Base-by-base conservation (phyloP, 2,329 filamentous ascomycete genomes). In the Fusarium sp. region DNA sequence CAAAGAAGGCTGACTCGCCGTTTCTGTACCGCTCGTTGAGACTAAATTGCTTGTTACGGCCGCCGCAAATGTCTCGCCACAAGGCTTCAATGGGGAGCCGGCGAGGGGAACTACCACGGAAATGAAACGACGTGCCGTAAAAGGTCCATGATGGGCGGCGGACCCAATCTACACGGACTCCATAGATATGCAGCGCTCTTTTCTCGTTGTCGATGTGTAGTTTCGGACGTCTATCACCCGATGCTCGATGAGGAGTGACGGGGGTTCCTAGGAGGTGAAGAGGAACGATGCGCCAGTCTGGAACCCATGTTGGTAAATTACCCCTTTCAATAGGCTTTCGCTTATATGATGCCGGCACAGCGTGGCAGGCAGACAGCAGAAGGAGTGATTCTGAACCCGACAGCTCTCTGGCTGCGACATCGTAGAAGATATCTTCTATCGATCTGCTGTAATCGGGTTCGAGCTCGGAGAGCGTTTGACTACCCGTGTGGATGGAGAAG, bases 291-390 rank as follows among this genome's bases (percentile, higher is more conserved):
- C 78, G 74, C 80, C 80, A 82, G 71, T 82, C 80, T 1, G 80
- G 80, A 28, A 80, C 79, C 80, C 80, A 82, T 0, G 78, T 78
- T 2, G 80, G 80, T 5, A 82, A 28, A 18, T 56, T 16, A 4
- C 40, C 52, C 27, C 36, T 58, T 13, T 30, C 23, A 36, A 55
- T 50, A 2, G 51, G n/a, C n/a, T 51, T 62, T 2, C 66, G 72
- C 31, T 37, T 47, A 28, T 71, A 60, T 4, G 62, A 64, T 7
- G 40, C 31, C 1, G 71, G 70, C 16, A 70, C 53, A 23, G 64
- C 62, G 55, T 80, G 73, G 7, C 74, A 75, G 4, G 79, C 76
- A 0, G 78, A 77, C 2, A 80, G 55, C 4, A 80, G 52, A 12
- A 79, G 71, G 44, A 80, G 73, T 15, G 76, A 73, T 8, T 71